phyloP scores from a whole-genome alignment of 2,329 filamentous ascomycete genomes.

The Fusarium tupiense region DNA sequence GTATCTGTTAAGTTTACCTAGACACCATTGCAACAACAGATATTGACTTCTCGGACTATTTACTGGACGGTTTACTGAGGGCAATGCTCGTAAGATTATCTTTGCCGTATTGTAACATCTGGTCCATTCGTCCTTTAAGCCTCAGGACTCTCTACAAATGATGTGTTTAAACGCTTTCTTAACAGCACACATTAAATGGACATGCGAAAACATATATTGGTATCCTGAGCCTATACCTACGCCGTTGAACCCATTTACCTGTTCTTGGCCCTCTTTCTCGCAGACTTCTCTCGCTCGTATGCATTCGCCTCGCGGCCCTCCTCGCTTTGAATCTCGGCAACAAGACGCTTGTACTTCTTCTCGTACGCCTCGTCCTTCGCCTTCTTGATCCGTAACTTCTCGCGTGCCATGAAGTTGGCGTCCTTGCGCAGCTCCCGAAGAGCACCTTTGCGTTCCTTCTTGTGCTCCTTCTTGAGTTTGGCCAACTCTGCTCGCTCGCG shows the following conservation, averaged over 20 bases:
- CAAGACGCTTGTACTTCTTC: constrained; percentile 90
- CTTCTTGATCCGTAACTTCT: constrained; percentile 92
- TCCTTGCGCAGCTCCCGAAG: constrained; percentile 96
- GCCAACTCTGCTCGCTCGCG: constrained; percentile 85
- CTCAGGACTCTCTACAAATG: background rate
- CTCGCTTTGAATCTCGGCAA: constrained; percentile 95
- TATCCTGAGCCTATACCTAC: constrained; percentile 30
- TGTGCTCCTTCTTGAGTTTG: constrained; percentile 90
- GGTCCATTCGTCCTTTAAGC: background rate
- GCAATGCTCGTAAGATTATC: no score
- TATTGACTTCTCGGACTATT: background rate
- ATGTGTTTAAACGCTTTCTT: background rate
- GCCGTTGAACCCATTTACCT: constrained; percentile 41
- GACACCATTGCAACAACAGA: background rate
- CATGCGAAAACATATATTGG: constrained; percentile 33
- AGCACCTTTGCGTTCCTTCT: constrained; percentile 93
- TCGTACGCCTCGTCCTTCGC: constrained; percentile 93
- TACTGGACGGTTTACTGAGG: background rate
- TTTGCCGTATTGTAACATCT: background rate
- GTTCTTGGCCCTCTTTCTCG: constrained; percentile 73
- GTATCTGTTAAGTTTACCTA: background rate
- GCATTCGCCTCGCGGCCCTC: constrained; percentile 87
- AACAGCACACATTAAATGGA: background rate
- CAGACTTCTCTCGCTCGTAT: constrained; percentile 87
- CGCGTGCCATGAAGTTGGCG: constrained; percentile 89